Base-by-base conservation (phyloP, 2,329 filamentous ascomycete species). In the Lachnellula arida region DNA sequence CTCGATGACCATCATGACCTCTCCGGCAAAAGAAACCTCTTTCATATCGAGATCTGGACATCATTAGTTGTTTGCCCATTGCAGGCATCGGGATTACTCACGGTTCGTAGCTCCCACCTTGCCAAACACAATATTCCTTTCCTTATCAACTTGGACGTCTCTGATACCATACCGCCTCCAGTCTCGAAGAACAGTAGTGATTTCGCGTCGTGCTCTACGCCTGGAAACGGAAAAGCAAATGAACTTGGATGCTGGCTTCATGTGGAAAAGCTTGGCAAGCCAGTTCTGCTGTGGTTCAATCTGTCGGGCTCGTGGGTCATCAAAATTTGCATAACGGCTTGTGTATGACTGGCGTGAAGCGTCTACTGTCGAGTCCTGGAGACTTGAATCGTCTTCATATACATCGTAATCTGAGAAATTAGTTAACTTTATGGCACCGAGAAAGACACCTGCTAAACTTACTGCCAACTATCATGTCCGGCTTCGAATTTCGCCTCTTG, bases 1-100 rank as follows among this genome's bases (percentile, higher is more conserved):
- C 74, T 96, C 89, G 59, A 96, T 87, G 39, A 96, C 87, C 1
- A 88, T 91, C 75, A 95, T 95, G 59, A 97, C 81, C 70, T 97
- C 91, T 39, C 86, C 85, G 15, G 90, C 88, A 72, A 97, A 92
- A 14, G 87, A 81, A n/a, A 97, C 91, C 53, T 91, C 87, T 68
- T 92, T 94, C 69, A 97, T 82, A 60, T 87, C 81, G 51, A 96
- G 80, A 66, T 87, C 89, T 92, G 64, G 42, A 37, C 1, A 9
- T 34, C 28, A 54, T 64, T 59, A 66, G 68, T 64, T 42, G 55
- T 40, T 35, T 17, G n/a, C 12, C 11, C 32, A 0, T 25, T 6
- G 1, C 39, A 7, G n/a, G 11, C 14, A 11, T 6, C 9, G n/a
- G 25, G 1, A 15, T 23, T 9, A 75, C 88, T 81, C 77, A 95